Evolutionary conservation across 768 basidiomycete genomes (phyloP).

Genomic region (Collybia nuda): DNA sequence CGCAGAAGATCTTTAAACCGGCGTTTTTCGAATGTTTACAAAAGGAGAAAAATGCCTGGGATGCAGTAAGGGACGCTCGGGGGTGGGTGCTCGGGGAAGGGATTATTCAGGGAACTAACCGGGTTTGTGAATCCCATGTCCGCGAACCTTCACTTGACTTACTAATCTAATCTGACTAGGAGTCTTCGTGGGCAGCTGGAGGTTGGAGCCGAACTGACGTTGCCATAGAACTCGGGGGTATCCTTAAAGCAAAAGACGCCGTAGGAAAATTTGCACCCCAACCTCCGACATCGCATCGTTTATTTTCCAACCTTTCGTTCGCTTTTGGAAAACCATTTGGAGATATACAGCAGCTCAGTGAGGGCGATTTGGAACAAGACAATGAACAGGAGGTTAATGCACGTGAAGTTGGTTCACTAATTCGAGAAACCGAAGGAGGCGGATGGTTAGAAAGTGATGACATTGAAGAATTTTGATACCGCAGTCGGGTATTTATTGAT

Average conservation of each 20-base stretch:
- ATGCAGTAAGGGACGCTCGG: conserved; percentile 53
- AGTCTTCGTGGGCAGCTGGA: conserved; percentile 12
- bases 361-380: conserved; percentile 26
- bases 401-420: conserved; percentile 26
- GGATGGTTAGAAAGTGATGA: conserved; percentile 62
- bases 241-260: conserved; percentile 50
- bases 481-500: too few relatives aligned
- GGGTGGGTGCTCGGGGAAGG: conserved; percentile 53
- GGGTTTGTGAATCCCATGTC: too few relatives aligned
- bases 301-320: conserved; percentile 58
- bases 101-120: conserved; percentile 5
- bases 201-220: conserved; percentile 55
- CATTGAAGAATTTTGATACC: conserved; percentile 48
- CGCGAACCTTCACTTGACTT: too few relatives aligned
- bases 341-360: conserved; percentile 29
- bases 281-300: conserved; percentile 34
- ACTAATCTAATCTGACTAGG: conserved; percentile 2
- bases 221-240: conserved; percentile 56
- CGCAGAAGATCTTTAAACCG: conserved; percentile 87
- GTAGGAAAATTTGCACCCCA: conserved; percentile 8
- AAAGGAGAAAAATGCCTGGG: conserved; percentile 59
- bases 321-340: conserved; percentile 29
- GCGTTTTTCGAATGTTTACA: conserved; percentile 72
- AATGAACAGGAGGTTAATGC: conserved; percentile 19
- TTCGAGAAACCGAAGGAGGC: conserved; percentile 26